Percentiles rank a stretch among this genome's conserved stretches.
Conservation (phyloP, 2,329 filamentous ascomycete genomes). For the Curvularia eragrostidis region DNA sequence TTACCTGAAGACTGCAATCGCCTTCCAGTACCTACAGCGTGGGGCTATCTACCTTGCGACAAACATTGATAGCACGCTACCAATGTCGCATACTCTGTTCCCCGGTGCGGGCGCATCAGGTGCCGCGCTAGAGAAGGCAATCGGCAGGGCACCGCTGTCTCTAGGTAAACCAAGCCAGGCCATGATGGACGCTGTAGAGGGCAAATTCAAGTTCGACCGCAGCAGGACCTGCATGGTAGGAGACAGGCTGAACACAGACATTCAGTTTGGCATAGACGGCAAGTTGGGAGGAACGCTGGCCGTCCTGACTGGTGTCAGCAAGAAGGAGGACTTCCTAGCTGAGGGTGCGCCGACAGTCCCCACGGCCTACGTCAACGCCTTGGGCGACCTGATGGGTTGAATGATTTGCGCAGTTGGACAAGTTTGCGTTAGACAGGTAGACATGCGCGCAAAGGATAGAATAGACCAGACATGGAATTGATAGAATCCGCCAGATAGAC, state of each 20-base stretch:
- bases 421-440: no score
- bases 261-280: slow-evolving; percentile 91
- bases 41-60: slow-evolving; percentile 91
- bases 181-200: slow-evolving; percentile 99
- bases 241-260: slow-evolving; percentile 92
- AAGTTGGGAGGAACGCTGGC: slow-evolving; percentile 88
- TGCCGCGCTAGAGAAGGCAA: slow-evolving; percentile 72
- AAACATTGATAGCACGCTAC: slow-evolving; percentile 89
- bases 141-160: slow-evolving; percentile 71
- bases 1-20: slow-evolving; percentile 88
- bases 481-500: neutral
- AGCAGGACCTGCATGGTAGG: slow-evolving; percentile 92
- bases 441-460: neutral
- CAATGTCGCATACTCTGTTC: slow-evolving; percentile 81
- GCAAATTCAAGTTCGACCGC: slow-evolving; percentile 89
- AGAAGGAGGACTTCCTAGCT: slow-evolving; percentile 81
- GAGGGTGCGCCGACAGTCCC: slow-evolving; percentile 74
- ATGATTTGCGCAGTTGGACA: neutral
- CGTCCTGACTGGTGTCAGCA: slow-evolving; percentile 87
- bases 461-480: neutral
- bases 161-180: slow-evolving; percentile 96
- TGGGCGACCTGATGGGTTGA: slow-evolving; percentile 72
- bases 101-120: slow-evolving; percentile 87
- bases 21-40: slow-evolving; percentile 81
- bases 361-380: slow-evolving; percentile 80